Base-by-base conservation (phyloP, 805 yeast genomes). In the Cephaloascus fragrans region DNA sequence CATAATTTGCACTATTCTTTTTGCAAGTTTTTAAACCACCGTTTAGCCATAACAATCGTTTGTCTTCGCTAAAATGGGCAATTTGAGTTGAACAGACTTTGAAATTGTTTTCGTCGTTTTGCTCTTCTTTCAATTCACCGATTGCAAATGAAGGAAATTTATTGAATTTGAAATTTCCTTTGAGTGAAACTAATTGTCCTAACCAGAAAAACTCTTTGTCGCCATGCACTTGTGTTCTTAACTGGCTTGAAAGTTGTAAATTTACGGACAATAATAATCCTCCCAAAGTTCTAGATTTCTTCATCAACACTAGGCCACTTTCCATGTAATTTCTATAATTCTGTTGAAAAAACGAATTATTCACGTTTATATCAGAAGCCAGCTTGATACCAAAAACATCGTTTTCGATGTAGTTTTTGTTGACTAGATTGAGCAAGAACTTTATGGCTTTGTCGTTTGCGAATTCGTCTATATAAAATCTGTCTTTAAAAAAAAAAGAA, bases 301-400 rank as follows among this genome's bases (percentile, higher is more conserved):
- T 44, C 28, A 60, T 42, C 2, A 54, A 50, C 26, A 60, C 64
- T 36, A 64, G 52, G 10, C 69, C 69, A 20, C 64, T 55, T 39
- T 64, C 69, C 63, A 58, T 53, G 36, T 52, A 55, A 29, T 55
- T n/a, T n/a, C n/a, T n/a, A n/a, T n/a, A n/a, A n/a, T n/a, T n/a
- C n/a, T n/a, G n/a, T n/a, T n/a, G n/a, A n/a, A n/a, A n/a, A n/a
- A n/a, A n/a, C n/a, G n/a, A n/a, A n/a, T n/a, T n/a, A n/a, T n/a
- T n/a, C n/a, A n/a, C n/a, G n/a, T n/a, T n/a, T n/a, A n/a, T n/a
- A n/a, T n/a, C n/a, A n/a, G n/a, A n/a, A n/a, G n/a, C n/a, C n/a
- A n/a, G n/a, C n/a, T n/a, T n/a, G n/a, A n/a, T n/a, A n/a, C n/a
- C n/a, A n/a, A n/a, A n/a, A n/a, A n/a, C n/a, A n/a, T n/a, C n/a